Evolutionary conservation across 192 early-diverging fungal species (phyloP), one percentile per base, ranked within the genome.

Genomic region (Hyaloraphidium curvatum): DNA sequence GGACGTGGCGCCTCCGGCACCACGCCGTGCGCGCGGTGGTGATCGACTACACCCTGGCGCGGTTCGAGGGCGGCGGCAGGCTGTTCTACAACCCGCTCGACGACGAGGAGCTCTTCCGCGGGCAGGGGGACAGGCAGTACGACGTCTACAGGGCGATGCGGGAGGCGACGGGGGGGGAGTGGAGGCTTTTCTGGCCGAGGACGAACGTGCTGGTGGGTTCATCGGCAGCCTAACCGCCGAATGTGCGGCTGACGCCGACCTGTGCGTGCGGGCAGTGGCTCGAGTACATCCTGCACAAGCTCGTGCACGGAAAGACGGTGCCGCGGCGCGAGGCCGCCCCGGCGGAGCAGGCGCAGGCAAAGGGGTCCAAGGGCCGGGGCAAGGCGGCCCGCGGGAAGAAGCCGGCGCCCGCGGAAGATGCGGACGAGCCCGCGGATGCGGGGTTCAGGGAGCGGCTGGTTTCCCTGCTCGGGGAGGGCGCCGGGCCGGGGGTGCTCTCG

Each of bases 141-240:
- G 81, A 84, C 25, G 73, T 84, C 30, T 84, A 84, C 40, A 66
- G 81, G 27, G 68, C 74, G 62, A 84, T 84, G 81, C 69, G 68
- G 26, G 58, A 59, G 28, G 56, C 58, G 9, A 52, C 62, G 7
- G 55, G 51, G 2, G 57, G 56, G n/a, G 59, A 75, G 28, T 75
- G 73, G 73, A 41, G 54, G 0, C 40, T 52, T 5, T 73, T 65
- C 27, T 59, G 57, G 26, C 66, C 73, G 2, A 58, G 57, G 29
- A 73, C 66, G 3, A 75, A 75, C 54, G 58, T 73, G 31, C 59
- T 64, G 52, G 70, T 72, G 61, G 62, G 70, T 65, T 29, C 23
- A 14, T 9, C 5, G 43, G 7, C 7, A 22, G 5, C 23, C 17
- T 22, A 37, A 37, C 11, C 35, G 17, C 17, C 17, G 17, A 13